A percentile compares a stretch with the other conserved stretches of the same genome.
These are phyloP conservation scores for Claviceps cyperi DNA, from an alignment of 2,329 filamentous ascomycete species.

Conservation along the genomic window DNA sequence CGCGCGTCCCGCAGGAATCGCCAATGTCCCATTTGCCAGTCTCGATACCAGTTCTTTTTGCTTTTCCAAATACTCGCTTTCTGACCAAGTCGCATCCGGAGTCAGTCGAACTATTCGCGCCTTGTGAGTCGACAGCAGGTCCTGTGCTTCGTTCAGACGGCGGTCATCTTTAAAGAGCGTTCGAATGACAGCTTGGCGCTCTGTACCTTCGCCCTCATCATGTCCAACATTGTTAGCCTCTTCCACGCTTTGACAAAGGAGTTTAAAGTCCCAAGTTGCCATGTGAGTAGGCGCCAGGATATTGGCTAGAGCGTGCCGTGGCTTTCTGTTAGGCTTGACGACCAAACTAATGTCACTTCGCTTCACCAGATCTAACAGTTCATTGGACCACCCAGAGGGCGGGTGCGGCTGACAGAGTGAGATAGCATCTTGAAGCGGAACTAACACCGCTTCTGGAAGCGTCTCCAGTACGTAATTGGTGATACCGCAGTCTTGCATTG, in stretches of 20 bases:
- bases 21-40: slow-evolving; percentile 74
- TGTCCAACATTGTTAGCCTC: slow-evolving; percentile 44
- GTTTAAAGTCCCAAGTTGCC: slow-evolving; percentile 58
- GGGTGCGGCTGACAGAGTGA: slow-evolving; percentile 73
- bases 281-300: slow-evolving; percentile 45
- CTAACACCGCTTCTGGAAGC: slow-evolving; percentile 70
- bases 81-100: slow-evolving; percentile 62
- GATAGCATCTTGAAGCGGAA: slow-evolving; percentile 70
- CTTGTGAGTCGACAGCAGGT: slow-evolving; percentile 72
- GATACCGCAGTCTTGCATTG: slow-evolving; percentile 58
- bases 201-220: slow-evolving; percentile 69
- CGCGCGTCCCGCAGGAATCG: slow-evolving; percentile 74
- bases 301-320: slow-evolving; percentile 19
- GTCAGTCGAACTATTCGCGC: slow-evolving; percentile 65
- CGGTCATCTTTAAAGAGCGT: slow-evolving; percentile 86
- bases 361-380: slow-evolving; percentile 60
- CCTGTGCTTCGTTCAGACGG: slow-evolving; percentile 72
- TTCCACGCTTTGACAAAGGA: slow-evolving; percentile 57
- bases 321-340: slow-evolving; percentile 28
- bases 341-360: slow-evolving; percentile 67
- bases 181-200: slow-evolving; percentile 69
- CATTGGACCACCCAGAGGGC: slow-evolving; percentile 58
- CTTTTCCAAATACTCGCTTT: slow-evolving; percentile 76
- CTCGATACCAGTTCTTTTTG: slow-evolving; percentile 84
- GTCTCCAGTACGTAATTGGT: slow-evolving; percentile 57